Percentiles rank a stretch among this genome's conserved stretches.
Conservation (phyloP, 768 basidiomycete genomes). For the Rhodotorula babjevae region DNA sequence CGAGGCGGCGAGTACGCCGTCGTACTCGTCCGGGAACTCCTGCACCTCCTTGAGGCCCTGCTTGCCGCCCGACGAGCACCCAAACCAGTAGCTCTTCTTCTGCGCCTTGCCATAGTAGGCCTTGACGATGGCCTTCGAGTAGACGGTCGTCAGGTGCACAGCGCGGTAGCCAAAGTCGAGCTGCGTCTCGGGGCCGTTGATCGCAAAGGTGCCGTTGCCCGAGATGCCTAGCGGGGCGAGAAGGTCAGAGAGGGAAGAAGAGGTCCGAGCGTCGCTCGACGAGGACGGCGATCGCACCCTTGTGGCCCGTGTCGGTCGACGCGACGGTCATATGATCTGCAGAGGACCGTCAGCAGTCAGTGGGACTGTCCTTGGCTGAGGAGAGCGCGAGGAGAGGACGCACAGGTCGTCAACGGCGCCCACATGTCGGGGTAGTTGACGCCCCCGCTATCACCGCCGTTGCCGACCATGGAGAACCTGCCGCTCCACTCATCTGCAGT, state of each 20-base stretch:
- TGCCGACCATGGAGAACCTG: slow-evolving; percentile 25
- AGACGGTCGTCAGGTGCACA: slow-evolving; percentile 36
- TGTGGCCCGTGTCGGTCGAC: slow-evolving; percentile 29
- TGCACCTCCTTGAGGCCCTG: slow-evolving; percentile 34
- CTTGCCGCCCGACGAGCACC: slow-evolving; percentile 41
- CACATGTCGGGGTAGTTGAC: slow-evolving; percentile 2
- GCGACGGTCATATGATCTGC: slow-evolving; percentile 19
- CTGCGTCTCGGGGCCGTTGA: slow-evolving; percentile 18
- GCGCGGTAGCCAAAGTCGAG: slow-evolving; percentile 35
- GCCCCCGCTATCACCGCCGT: slow-evolving; percentile 2
- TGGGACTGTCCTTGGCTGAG: no score
- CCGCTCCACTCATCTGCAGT: slow-evolving; percentile 21
- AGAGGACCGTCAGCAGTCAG: background rate
- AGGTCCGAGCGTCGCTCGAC: no score
- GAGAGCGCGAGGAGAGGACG: background rate
- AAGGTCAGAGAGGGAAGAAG: background rate
- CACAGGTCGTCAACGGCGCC: background rate
- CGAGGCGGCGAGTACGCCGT: slow-evolving; percentile 33
- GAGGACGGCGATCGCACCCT: background rate
- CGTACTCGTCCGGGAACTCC: slow-evolving; percentile 32
- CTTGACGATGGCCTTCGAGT: slow-evolving; percentile 37
- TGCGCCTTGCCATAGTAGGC: slow-evolving; percentile 29
- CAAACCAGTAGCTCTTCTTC: slow-evolving; percentile 31
- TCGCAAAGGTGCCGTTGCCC: slow-evolving; percentile 30
- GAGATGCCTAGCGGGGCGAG: background rate